Percentiles rank a stretch among this genome's conserved stretches.
phyloP scores from a whole-genome alignment of 441 rosid genomes.

The Populus hybrid region DNA sequence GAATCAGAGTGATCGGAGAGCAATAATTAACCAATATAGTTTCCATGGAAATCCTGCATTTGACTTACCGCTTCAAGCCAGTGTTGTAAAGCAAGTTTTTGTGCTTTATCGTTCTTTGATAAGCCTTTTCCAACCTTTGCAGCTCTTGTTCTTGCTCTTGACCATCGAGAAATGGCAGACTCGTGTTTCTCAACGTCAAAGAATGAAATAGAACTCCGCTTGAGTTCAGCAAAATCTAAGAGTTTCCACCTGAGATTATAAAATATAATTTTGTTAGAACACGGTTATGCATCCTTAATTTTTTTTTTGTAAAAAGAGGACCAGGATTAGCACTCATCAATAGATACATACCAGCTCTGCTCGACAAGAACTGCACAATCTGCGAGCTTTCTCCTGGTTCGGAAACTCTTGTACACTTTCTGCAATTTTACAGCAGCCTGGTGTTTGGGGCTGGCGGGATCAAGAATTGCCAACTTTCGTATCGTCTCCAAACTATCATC shows the following conservation, averaged over 20 bases:
- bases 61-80: constrained; percentile 96
- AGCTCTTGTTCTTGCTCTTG: constrained; percentile 94
- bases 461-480: constrained; percentile 27
- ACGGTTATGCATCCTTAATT: background rate
- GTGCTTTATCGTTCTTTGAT: constrained; percentile 84
- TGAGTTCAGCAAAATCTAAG: constrained; percentile 92
- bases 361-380: constrained; percentile 94
- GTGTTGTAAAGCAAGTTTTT: constrained; percentile 91
- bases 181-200: constrained; percentile 88
- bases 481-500: constrained; percentile 1
- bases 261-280: constrained; percentile 7
- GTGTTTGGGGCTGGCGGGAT: constrained; percentile 49
- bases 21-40: background rate
- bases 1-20: background rate
- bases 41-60: background rate
- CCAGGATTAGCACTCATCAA: background rate
- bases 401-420: constrained; percentile 90
- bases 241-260: constrained; percentile 79
- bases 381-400: constrained; percentile 90
- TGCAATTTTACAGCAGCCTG: constrained; percentile 81
- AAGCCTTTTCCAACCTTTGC: constrained; percentile 98
- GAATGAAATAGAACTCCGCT: constrained; percentile 89
- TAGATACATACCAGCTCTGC: constrained; percentile 75
- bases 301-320: background rate
- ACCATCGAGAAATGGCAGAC: constrained; percentile 93